These are phyloP conservation scores for Xylariales sp. DNA, from an alignment of 2,329 filamentous ascomycete genomes.

Conservation along the genomic window DNA sequence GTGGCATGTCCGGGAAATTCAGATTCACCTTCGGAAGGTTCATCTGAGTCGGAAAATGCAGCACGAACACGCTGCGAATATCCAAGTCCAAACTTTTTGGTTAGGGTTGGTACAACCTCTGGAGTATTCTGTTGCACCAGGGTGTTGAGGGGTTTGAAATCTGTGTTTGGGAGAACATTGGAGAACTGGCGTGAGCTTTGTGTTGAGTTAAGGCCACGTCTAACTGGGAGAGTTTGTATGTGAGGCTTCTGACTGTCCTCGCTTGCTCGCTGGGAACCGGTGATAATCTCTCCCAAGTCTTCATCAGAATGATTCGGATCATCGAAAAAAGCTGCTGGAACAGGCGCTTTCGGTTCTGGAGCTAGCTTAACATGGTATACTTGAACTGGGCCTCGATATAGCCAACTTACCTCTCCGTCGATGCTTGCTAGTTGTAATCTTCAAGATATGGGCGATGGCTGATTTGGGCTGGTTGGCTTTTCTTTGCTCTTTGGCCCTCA, in stretches of 20 bases:
- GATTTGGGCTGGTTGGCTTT: not conserved
- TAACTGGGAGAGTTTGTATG: no score
- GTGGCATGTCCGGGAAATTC: no score
- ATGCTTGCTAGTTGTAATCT: not conserved
- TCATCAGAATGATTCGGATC: slow-evolving; percentile 1
- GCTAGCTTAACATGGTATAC: no score
- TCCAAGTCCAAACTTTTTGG: not conserved
- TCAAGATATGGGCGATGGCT: slow-evolving; percentile 2
- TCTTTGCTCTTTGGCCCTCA: not conserved
- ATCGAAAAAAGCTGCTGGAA: not conserved
- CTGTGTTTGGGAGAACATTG: no score
- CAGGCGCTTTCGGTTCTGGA: not conserved
- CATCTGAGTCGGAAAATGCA: not conserved
- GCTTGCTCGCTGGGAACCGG: not conserved
- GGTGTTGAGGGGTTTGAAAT: slow-evolving; percentile 4
- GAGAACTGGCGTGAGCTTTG: no score
- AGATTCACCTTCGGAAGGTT: not conserved
- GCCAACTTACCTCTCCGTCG: not conserved
- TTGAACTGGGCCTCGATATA: not conserved
- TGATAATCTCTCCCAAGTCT: not conserved
- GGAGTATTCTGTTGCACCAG: not conserved
- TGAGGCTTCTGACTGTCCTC: no score
- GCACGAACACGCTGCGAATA: not conserved
- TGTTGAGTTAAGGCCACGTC: no score
- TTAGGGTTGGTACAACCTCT: not conserved